Percentiles rank a stretch among this genome's conserved stretches.
Evolutionary conservation across 352 stramenopile species (phyloP).

Genomic region (Globisporangium solare): DNA sequence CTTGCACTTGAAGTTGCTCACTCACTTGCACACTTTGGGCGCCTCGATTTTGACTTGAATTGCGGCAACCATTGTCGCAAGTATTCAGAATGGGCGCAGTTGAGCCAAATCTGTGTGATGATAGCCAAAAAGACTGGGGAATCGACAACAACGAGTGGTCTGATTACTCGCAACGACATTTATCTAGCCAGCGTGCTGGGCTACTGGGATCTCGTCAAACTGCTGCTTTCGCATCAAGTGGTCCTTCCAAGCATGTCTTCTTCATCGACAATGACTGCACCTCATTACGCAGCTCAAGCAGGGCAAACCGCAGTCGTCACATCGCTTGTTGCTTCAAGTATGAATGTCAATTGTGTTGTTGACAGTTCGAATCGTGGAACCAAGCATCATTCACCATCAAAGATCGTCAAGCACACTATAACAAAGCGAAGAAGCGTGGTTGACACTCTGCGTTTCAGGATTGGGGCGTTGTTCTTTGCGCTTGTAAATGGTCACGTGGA

Average conservation of each 20-base stretch:
- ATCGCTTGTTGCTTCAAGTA: constrained; percentile 39
- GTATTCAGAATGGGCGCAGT: constrained; percentile 30
- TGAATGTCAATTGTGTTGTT: constrained; percentile 52
- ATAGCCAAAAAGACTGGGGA: constrained; percentile 30
- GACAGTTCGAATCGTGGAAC: background rate
- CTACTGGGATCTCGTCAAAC: constrained; percentile 41
- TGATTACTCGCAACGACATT: constrained; percentile 48
- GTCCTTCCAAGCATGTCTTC: constrained; percentile 34
- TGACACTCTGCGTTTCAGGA: constrained; percentile 12
- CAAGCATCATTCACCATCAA: background rate
- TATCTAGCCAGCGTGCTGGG: constrained; percentile 37
- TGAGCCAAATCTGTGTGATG: constrained; percentile 34
- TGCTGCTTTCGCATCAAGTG: constrained; percentile 49
- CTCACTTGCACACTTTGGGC: constrained; percentile 21
- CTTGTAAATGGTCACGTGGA: constrained; percentile 47
- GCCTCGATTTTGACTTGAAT: constrained; percentile 13
- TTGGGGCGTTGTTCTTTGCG: constrained; percentile 43
- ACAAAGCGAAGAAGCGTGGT: background rate
- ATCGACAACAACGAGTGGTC: constrained; percentile 25
- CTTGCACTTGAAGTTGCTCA: constrained; percentile 40
- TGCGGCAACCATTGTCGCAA: constrained; percentile 13
- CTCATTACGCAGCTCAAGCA: constrained; percentile 46
- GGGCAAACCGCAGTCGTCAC: constrained; percentile 39
- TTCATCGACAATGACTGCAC: constrained; percentile 30
- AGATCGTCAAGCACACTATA: background rate